Evolutionary conservation across 2,329 filamentous ascomycete genomes (phyloP), one percentile per base, ranked within the genome.

Genomic region (Fusarium sp.): DNA sequence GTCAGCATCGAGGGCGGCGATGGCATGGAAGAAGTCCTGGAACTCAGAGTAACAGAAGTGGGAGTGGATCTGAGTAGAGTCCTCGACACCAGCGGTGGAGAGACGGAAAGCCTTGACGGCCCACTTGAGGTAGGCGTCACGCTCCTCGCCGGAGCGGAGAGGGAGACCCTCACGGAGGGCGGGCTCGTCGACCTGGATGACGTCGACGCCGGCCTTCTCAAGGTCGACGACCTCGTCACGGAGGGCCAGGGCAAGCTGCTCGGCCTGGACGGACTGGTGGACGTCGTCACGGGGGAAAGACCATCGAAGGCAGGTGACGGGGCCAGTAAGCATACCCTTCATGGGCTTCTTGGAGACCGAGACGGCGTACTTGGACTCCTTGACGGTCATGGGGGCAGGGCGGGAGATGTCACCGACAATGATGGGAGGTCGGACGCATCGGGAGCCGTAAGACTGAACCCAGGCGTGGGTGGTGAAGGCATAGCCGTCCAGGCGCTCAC

Each of bases 31-130:
- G 90, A 99, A 99, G 89, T 99, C 96, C 88, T 99, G 96, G 94
- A 99, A 99, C 90, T 99, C 96, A 56, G 96, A 98, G 92, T 99
- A 99, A 86, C 96, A 99, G 93, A 99, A 99, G 89, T 99, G 96
- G 72, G 95, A 98, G 92, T 99, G 96, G 84, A 99, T 98, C 90
- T 99, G 96, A 75, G 96, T 99, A 64, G 92, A 93, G 84, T 99
- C 94, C 86, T 94, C 86, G 68, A 99, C 95, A 82, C 94, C 96
- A 66, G 94, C 91, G 77, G 95, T 97, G 74, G 95, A 91, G 75
- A 99, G 94, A 83, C 94, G 94, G 94, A 99, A 99, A 78, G 95
- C 94, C 87, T 97, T 92, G 79, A 99, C 96, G 67, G 96, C 96
- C 96, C 96, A 99, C 77, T 92, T 87, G 76, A 99, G 91, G 90